phyloP scores from a whole-genome alignment of 768 basidiomycete species.

The Fibroporia radiculosa region DNA sequence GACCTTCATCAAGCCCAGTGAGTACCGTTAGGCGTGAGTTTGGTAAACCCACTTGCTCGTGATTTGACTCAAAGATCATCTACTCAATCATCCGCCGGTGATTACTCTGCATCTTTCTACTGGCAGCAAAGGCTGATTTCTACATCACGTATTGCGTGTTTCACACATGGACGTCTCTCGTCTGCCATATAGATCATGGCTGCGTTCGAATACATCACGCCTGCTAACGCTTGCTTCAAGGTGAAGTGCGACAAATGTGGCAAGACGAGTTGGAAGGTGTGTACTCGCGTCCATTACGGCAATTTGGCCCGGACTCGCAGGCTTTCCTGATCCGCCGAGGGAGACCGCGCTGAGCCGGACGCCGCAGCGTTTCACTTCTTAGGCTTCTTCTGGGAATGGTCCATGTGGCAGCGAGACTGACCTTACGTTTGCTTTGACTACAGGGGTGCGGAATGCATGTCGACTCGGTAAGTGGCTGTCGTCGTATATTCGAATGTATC shows the following conservation, averaged over 20 bases:
- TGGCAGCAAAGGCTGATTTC: no score
- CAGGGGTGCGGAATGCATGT: conserved; percentile 70
- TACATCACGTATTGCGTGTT: no score
- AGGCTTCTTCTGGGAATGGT: neutral
- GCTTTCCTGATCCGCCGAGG: conserved; percentile 1
- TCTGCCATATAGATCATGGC: conserved; percentile 6
- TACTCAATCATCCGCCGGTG: no score
- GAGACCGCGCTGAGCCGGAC: neutral
- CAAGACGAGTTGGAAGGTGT: conserved; percentile 66
- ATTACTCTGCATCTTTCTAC: no score
- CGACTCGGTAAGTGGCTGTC: conserved; percentile 50
- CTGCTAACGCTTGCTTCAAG: conserved; percentile 45
- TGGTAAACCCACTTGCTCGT: no score
- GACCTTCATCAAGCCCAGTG: no score
- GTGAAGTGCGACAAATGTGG: conserved; percentile 55
- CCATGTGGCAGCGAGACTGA: conserved; percentile 1
- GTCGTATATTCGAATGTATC: no score
- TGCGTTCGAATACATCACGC: conserved; percentile 17
- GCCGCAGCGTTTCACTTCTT: neutral
- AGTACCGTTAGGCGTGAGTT: no score
- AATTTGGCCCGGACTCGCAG: neutral
- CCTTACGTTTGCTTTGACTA: conserved; percentile 14
- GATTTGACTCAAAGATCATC: no score
- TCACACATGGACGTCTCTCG: no score
- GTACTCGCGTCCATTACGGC: conserved; percentile 25